Evolutionary conservation across 495 filamentous ascomycete genomes (phyloP).

Genomic region (Penicillium mononematosum): DNA sequence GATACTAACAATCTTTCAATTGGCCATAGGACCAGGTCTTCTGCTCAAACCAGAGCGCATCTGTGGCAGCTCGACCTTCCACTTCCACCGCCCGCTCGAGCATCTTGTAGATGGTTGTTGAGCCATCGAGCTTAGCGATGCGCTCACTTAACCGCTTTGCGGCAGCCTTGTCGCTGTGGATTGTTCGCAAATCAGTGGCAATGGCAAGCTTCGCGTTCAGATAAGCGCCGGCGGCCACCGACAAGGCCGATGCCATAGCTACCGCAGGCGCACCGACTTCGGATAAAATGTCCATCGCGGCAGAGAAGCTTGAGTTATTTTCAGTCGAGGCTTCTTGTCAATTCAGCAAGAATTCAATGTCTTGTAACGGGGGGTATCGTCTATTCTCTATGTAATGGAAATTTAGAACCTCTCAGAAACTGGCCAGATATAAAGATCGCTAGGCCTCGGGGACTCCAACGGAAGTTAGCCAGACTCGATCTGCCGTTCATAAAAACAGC

Average conservation of each 20-base stretch:
- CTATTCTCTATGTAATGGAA: background rate
- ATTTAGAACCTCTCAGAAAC: background rate
- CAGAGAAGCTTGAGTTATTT: background rate
- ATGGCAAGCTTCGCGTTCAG: constrained; percentile 50
- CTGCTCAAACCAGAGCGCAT: constrained; percentile 54
- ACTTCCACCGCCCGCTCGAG: constrained; percentile 44
- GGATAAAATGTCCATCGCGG: constrained; percentile 40
- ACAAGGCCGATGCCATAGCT: constrained; percentile 40
- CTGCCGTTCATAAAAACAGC: constrained; percentile 29
- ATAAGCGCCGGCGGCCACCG: constrained; percentile 47
- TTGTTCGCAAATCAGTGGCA: constrained; percentile 39
- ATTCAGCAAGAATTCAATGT: background rate
- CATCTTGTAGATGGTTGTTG: constrained; percentile 45
- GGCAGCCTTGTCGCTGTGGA: constrained; percentile 36
- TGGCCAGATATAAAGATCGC: constrained; percentile 12
- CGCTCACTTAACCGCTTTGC: constrained; percentile 36
- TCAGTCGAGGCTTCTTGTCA: background rate
- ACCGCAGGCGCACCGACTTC: constrained; percentile 36
- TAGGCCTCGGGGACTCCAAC: constrained; percentile 12
- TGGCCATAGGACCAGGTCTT: constrained; percentile 51
- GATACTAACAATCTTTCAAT: constrained; percentile 45
- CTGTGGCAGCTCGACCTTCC: constrained; percentile 32
- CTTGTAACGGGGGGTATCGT: background rate
- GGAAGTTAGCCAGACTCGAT: constrained; percentile 31
- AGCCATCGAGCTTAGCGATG: constrained; percentile 44